These are phyloP conservation scores for Arthroderma uncinatum DNA, from an alignment of 2,329 filamentous ascomycete species.

Conservation along the genomic window DNA sequence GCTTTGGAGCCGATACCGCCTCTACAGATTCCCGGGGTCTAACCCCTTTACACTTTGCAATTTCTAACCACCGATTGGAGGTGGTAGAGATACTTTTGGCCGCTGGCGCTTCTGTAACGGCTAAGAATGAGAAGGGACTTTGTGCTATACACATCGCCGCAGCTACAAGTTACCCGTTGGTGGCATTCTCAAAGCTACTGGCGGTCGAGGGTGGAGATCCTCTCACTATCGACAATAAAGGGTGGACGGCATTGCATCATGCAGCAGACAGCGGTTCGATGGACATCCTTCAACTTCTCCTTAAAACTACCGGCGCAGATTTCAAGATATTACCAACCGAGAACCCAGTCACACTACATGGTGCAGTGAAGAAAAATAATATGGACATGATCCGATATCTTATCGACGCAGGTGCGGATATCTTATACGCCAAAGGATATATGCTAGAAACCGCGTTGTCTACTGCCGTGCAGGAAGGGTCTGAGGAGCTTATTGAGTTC, in stretches of 20 bases:
- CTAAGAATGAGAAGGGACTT: background rate
- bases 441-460: background rate
- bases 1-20: too few species aligned
- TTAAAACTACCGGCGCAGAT: background rate
- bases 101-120: background rate
- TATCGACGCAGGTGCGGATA: background rate
- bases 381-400: background rate
- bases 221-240: background rate
- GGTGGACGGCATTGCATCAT: constrained; percentile 2
- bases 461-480: background rate
- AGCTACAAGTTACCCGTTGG: background rate
- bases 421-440: background rate
- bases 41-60: too few species aligned
- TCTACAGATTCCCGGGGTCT: too few species aligned
- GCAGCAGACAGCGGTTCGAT: background rate
- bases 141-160: background rate
- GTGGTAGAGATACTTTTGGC: background rate
- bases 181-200: background rate
- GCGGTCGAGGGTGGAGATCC: background rate
- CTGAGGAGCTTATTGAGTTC: background rate
- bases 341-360: background rate
- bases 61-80: background rate
- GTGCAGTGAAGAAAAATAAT: background rate
- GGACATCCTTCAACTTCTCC: background rate
- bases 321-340: background rate